Evolutionary conservation across 1,284 basidiomycete genomes (phyloP), one percentile per base, ranked within the genome.

Genomic region (Sporisorium sorghi): DNA sequence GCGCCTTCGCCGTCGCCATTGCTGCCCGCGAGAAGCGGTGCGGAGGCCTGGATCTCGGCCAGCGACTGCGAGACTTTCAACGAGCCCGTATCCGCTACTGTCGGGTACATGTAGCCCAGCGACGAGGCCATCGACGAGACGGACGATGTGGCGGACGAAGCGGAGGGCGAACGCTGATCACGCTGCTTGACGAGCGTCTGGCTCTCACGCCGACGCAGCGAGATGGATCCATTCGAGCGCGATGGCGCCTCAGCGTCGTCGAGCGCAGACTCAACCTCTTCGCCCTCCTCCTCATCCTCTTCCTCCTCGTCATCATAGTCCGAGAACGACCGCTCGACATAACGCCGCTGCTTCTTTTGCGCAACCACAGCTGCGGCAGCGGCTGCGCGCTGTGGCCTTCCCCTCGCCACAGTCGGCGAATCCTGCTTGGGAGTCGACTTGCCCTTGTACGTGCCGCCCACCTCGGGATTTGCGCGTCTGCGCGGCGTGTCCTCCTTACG

Each of bases 51-150:
- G n/a, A 71, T 58, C 58, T 71, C 68, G 23, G 49, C 57, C 28
- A 72, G 35, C 14, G 65, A 68, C 40, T 52, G 47, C 5, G 65
- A 52, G 15, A 73, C 65, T 32, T 73, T 73, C 49, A 51, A 51
- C 24, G 65, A 54, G 42, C 65, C 71, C 6, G 71, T 68, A 9
- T 62, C 65, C 0, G 49, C 49, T 0, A 64, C 21, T 3, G 71
- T 73, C 3, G 71, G 71, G 26, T 54, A 64, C 64, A 68, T 54
- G 57, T 73, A 68, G 17, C 71, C 71, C 19, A 64, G 12, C 15
- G 71, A 73, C 5, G 70, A 73, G 0, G 64, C 60, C 10, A 57
- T 21, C 1, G 63, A 67, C 3, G 64, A 47, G 15, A 47, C 32
- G 6, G 53, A 51, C 17, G 63, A 59, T 1, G 47, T 42, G n/a